A percentile compares a stretch with the other conserved stretches of the same genome.
These are phyloP conservation scores for Pachysandra terminalis DNA, from an alignment of 164 flowering plant species.

Conservation along the genomic window DNA sequence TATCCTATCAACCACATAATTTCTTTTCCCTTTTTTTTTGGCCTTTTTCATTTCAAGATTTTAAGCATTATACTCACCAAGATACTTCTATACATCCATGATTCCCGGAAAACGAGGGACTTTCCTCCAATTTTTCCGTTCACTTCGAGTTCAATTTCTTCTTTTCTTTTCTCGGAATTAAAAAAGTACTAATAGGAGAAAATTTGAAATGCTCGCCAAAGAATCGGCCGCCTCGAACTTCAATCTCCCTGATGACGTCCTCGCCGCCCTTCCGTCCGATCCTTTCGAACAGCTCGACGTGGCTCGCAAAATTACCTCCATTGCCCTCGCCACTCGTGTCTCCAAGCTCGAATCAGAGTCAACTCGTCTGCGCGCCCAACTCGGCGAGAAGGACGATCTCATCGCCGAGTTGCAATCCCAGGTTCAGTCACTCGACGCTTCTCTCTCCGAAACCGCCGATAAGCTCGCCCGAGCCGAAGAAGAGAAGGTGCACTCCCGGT, in stretches of 20 bases:
- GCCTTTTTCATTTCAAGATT: no score
- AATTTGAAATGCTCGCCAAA: conserved; percentile 18
- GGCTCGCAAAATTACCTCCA: conserved; percentile 93
- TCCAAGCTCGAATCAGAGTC: conserved; percentile 68
- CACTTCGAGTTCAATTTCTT: no score
- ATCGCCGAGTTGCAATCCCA: conserved; percentile 61
- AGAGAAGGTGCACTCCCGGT: conserved; percentile 48
- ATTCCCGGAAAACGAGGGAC: no score
- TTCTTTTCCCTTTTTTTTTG: no score
- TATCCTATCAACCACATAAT: no score
- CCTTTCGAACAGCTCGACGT: conserved; percentile 92
- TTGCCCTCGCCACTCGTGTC: conserved; percentile 84
- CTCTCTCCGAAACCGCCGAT: conserved; percentile 53
- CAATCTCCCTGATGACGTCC: conserved; percentile 71
- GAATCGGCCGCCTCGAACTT: conserved; percentile 31
- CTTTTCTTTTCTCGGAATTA: no score
- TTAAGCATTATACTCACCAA: no score
- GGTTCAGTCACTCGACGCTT: conserved; percentile 59
- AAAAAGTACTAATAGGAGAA: neutral
- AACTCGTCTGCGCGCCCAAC: conserved; percentile 35
- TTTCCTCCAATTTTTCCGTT: no score
- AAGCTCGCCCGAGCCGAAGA: conserved; percentile 46
- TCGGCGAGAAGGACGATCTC: conserved; percentile 53
- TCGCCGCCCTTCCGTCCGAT: conserved; percentile 67
- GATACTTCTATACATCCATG: no score